Evolutionary conservation across 768 basidiomycete genomes (phyloP).

Genomic region (Lactarius pseudohatsudake): DNA sequence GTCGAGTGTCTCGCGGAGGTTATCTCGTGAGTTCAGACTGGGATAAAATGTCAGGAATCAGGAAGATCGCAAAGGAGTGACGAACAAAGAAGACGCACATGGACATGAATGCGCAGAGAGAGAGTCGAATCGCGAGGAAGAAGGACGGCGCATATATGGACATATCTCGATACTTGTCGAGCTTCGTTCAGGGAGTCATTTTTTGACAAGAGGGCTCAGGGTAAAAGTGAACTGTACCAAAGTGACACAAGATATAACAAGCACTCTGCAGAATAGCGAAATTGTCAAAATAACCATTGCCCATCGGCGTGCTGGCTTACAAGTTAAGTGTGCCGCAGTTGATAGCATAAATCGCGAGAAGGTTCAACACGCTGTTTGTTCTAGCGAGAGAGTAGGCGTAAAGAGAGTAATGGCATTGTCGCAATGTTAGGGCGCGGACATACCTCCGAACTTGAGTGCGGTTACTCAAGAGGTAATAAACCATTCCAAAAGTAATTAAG

Average conservation of each 20-base stretch:
- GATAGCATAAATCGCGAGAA: neutral
- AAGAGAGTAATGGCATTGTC: too few species aligned
- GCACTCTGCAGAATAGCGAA: neutral
- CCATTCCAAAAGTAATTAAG: neutral
- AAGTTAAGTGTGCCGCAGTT: neutral
- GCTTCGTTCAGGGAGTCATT: neutral
- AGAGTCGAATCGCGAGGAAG: too few species aligned
- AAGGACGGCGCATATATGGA: neutral
- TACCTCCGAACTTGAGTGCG: neutral
- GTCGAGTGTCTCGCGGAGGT: neutral
- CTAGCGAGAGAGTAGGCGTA: too few species aligned
- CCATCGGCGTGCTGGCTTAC: neutral
- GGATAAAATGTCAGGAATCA: neutral
- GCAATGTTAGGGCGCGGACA: too few species aligned
- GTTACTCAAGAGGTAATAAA: neutral
- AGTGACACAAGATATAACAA: neutral
- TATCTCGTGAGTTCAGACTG: neutral
- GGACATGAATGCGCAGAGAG: too few species aligned
- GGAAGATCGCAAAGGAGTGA: neutral
- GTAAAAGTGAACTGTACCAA: neutral
- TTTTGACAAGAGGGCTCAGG: neutral
- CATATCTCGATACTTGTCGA: neutral
- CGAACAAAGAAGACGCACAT: neutral
- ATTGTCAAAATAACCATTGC: neutral
- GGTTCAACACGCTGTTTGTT: neutral